A percentile compares a stretch with the other conserved stretches of the same genome.
Conservation (phyloP, 768 basidiomycete species). For the Paxillus rubicundulus region DNA sequence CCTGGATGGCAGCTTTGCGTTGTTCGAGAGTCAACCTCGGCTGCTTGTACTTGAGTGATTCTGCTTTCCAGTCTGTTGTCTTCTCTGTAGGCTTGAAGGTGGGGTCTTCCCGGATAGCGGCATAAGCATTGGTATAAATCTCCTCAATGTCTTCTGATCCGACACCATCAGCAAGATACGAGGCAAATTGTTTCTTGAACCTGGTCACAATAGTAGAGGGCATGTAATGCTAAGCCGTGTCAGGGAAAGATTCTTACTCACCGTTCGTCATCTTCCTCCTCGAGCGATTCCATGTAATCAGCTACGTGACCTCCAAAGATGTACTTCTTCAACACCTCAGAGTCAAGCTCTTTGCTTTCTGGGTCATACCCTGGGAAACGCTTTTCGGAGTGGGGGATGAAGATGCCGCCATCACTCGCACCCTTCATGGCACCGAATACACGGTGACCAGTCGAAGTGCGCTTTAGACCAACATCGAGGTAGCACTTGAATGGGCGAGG, state of each 20-base stretch:
- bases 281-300: constrained; percentile 98
- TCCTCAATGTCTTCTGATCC: constrained; percentile 98
- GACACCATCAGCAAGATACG: constrained; percentile 92
- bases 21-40: constrained; percentile 70
- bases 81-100: constrained; percentile 88
- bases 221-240: constrained; percentile 4
- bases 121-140: constrained; percentile 89
- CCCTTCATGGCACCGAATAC: constrained; percentile 99
- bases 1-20: constrained; percentile 76
- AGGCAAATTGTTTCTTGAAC: constrained; percentile 96
- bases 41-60: constrained; percentile 68
- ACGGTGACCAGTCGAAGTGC: constrained; percentile 96
- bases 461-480: constrained; percentile 97
- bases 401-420: constrained; percentile 95
- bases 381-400: constrained; percentile 95
- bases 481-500: constrained; percentile 99
- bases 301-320: constrained; percentile 97
- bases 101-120: constrained; percentile 95
- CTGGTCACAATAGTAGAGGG: constrained; percentile 35
- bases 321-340: constrained; percentile 95
- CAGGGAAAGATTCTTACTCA: constrained; percentile 29
- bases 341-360: constrained; percentile 89
- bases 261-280: constrained; percentile 99
- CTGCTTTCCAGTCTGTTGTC: constrained; percentile 87
- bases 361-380: constrained; percentile 98